These are phyloP conservation scores for Prunus dulcis DNA, from an alignment of 306 rosid species.

Conservation along the genomic window DNA sequence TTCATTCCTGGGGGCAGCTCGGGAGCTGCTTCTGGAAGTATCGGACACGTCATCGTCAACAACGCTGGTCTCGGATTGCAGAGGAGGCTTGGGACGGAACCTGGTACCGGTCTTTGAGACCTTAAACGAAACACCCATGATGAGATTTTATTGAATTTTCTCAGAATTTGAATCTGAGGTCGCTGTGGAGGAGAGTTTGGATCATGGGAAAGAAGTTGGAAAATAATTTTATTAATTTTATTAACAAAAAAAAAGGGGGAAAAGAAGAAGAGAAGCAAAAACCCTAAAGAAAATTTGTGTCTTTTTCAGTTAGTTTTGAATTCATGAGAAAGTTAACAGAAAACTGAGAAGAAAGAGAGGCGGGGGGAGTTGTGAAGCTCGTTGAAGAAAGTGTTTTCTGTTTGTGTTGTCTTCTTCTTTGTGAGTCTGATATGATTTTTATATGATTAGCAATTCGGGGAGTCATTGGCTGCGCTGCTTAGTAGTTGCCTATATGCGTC, in stretches of 20 bases:
- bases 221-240: background rate
- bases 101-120: slow-evolving; percentile 48
- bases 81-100: slow-evolving; percentile 40
- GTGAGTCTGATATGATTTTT: background rate
- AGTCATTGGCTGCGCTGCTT: background rate
- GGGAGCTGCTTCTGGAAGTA: slow-evolving; percentile 30
- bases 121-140: slow-evolving; percentile 58
- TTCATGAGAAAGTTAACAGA: background rate
- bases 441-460: background rate
- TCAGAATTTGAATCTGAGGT: slow-evolving; percentile 3
- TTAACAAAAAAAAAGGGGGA: background rate
- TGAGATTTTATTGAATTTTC: background rate
- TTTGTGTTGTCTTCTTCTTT: background rate
- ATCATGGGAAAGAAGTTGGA: slow-evolving; percentile 1
- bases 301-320: background rate
- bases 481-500: no score
- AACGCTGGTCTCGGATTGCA: slow-evolving; percentile 27
- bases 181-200: slow-evolving; percentile 13
- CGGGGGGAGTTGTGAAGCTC: slow-evolving; percentile 12
- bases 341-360: background rate
- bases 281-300: background rate
- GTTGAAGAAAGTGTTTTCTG: background rate
- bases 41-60: slow-evolving; percentile 20
- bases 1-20: slow-evolving; percentile 14
- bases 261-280: background rate